phyloP scores from a whole-genome alignment of 345 rosid genomes.

The Combretum micranthum region DNA sequence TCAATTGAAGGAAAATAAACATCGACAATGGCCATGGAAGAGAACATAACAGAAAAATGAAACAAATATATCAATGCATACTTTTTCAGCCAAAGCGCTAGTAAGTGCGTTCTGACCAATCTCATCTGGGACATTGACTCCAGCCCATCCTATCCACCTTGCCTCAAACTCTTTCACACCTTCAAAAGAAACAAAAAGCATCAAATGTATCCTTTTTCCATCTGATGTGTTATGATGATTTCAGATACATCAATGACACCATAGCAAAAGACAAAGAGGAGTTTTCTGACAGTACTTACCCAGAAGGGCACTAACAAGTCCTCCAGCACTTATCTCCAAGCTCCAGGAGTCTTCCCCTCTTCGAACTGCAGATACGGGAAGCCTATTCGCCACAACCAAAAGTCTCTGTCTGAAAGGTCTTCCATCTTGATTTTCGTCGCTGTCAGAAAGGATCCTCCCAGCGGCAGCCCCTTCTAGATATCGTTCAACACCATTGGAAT shows the following conservation, averaged over 20 bases:
- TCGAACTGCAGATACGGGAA: constrained; percentile 95
- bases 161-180: constrained; percentile 99
- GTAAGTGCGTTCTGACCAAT: constrained; percentile 90
- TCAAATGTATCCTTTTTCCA: constrained; percentile 14
- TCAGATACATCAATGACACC: neutral
- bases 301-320: constrained; percentile 89
- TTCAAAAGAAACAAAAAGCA: constrained; percentile 33
- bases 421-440: constrained; percentile 51
- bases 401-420: constrained; percentile 77
- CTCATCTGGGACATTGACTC: constrained; percentile 97
- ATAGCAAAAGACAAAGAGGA: neutral
- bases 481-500: constrained; percentile 49
- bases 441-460: constrained; percentile 35
- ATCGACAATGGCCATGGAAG: neutral
- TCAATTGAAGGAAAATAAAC: too few species aligned
- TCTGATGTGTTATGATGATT: neutral
- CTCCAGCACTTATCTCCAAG: constrained; percentile 96
- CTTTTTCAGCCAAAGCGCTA: constrained; percentile 96
- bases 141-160: constrained; percentile 99
- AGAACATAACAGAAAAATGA: neutral
- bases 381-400: constrained; percentile 94
- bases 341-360: constrained; percentile 95
- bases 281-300: constrained; percentile 32
- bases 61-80: constrained; percentile 12
- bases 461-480: constrained; percentile 65